Evolutionary conservation across 2,329 filamentous ascomycete genomes (phyloP), one percentile per base, ranked within the genome.

Genomic region (Pseudocercospora ulei): DNA sequence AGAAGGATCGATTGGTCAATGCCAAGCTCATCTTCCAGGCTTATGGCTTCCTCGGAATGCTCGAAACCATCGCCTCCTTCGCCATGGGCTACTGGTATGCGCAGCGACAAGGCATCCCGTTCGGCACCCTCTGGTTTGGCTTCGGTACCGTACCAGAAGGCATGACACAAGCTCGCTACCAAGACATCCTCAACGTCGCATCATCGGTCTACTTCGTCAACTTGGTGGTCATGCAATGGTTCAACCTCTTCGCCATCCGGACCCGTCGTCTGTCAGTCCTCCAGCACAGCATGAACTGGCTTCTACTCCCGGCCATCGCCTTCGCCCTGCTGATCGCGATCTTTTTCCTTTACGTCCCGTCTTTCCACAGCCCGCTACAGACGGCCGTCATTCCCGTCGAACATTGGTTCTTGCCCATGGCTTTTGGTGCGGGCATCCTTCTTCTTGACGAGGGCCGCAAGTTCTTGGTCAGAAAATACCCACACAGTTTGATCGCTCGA

Each of bases 151-250:
- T 70, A 3, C 72, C 55, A 1, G 43, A 41, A 51, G 75, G 75
- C 37, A 56, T 65, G 22, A 52, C 69, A 3, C 65, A 39, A 8
- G 72, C 73, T 29, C 71, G 69, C 39, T 73, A 77, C 52, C 63
- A 62, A 0, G 58, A 64, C 17, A 68, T 73, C 46, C 62, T 80
- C 14, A 79, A 78, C 46, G 68, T 72, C 44, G 80, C 79, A 0
- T 79, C 73, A 23, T 81, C 76, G 9, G 78, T 88, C 43, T 87
- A 87, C 60, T 87, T 87, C 52, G 73, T 86, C 49, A 87, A 78
- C 43, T 65, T 88, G 13, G 82, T 88, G 2, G 76, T 87, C 33
- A 84, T 87, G 80, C 73, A 65, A 58, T 46, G 44, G 44, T 85
- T 85, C 66, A 83, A 80, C 55, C 66, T 86, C 3, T 71, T 86